A percentile compares a stretch with the other conserved stretches of the same genome.
phyloP scores from a whole-genome alignment of 805 yeast genomes.

The Maudiozyma barnettii region DNA sequence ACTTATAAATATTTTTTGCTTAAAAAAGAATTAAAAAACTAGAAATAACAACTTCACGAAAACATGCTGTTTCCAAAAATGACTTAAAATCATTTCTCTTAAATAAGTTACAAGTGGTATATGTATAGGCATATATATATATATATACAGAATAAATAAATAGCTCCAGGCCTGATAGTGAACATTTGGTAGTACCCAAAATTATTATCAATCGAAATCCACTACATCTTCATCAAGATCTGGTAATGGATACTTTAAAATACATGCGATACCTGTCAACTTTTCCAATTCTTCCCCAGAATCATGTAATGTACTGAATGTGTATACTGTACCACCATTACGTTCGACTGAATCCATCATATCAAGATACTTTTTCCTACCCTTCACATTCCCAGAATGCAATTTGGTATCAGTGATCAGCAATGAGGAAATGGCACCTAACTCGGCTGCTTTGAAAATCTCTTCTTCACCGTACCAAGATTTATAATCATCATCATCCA shows the following conservation, averaged over 20 bases:
- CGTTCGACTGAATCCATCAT: slow-evolving; percentile 59
- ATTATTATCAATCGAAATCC: slow-evolving; percentile 12
- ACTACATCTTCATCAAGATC: slow-evolving; percentile 59
- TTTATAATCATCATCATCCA: slow-evolving; percentile 70
- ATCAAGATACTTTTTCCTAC: slow-evolving; percentile 58
- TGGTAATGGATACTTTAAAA: slow-evolving; percentile 72
- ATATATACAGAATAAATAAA: not conserved
- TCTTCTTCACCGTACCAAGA: slow-evolving; percentile 93
- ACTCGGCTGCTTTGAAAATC: slow-evolving; percentile 58
- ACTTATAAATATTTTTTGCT: no score
- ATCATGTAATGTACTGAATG: slow-evolving; percentile 79
- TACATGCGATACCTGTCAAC: slow-evolving; percentile 84
- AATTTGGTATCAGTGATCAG: slow-evolving; percentile 74
- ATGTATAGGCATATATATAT: not conserved
- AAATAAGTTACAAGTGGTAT: no score
- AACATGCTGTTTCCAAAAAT: no score
- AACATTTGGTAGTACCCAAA: not conserved
- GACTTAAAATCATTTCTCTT: no score
- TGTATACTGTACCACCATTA: slow-evolving; percentile 66
- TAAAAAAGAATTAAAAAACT: no score
- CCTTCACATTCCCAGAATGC: slow-evolving; percentile 61
- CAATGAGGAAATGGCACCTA: slow-evolving; percentile 69
- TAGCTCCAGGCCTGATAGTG: not conserved
- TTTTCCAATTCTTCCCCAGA: slow-evolving; percentile 84
- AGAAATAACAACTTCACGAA: no score